Conservation (phyloP, 1,284 basidiomycete genomes). For the Xerocomus amazonicus region DNA sequence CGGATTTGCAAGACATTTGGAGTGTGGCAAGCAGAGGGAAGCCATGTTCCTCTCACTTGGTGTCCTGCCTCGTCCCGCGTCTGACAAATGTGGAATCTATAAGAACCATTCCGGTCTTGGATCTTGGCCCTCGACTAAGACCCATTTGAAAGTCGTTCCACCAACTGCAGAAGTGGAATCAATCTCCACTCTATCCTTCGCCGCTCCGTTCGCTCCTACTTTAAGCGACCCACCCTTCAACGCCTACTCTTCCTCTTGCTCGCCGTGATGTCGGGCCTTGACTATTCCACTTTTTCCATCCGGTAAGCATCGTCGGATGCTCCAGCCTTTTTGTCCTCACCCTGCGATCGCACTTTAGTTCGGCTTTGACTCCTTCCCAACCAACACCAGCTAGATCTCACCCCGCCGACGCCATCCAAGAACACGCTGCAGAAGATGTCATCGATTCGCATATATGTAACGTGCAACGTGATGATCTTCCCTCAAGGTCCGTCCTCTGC, state of each 20-base stretch:
- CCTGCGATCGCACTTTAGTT: slow-evolving; percentile 10
- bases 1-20: slow-evolving; percentile 33
- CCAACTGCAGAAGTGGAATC: slow-evolving; percentile 20
- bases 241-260: neutral
- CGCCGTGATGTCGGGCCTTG: slow-evolving; percentile 23
- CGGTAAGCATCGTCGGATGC: slow-evolving; percentile 15
- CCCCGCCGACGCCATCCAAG: slow-evolving; percentile 28
- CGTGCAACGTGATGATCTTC: slow-evolving; percentile 34
- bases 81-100: slow-evolving; percentile 27
- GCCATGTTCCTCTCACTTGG: slow-evolving; percentile 27
- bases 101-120: slow-evolving; percentile 28
- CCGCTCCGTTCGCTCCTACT: slow-evolving; percentile 9
- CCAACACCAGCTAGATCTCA: slow-evolving; percentile 24
- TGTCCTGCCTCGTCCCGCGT: slow-evolving; percentile 24
- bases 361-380: slow-evolving; percentile 29
- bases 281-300: slow-evolving; percentile 31
- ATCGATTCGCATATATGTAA: slow-evolving; percentile 28
- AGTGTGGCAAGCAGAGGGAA: slow-evolving; percentile 30
- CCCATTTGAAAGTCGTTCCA: slow-evolving; percentile 25
- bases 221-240: slow-evolving; percentile 4
- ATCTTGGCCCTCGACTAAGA: slow-evolving; percentile 23
- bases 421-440: slow-evolving; percentile 32
- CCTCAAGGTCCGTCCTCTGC: slow-evolving; percentile 32
- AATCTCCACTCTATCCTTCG: slow-evolving; percentile 15
- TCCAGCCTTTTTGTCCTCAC: slow-evolving; percentile 3